Evolutionary conservation across 352 stramenopile species (phyloP).

Genomic region (Phytophthora sp.): DNA sequence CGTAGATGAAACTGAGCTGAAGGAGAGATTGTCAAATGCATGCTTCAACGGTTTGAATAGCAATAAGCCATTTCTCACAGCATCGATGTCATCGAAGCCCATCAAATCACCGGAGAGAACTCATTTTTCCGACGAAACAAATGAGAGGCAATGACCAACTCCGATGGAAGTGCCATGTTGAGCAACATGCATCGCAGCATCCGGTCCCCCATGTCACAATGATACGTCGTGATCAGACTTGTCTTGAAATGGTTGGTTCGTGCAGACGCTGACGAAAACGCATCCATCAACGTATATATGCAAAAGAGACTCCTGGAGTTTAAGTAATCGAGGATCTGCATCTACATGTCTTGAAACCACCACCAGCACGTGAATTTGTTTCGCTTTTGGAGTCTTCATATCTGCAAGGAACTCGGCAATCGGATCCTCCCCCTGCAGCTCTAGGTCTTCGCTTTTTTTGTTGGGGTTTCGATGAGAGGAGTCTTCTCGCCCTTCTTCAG

Average conservation of each 20-base stretch:
- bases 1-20: slow-evolving; percentile 31
- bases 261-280: neutral
- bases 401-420: neutral
- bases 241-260: neutral
- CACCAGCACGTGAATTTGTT: slow-evolving; percentile 1
- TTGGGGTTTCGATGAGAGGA: neutral
- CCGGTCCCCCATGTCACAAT: neutral
- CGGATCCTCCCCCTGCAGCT: no score
- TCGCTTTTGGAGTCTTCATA: neutral
- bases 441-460: neutral
- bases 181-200: neutral
- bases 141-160: neutral
- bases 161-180: neutral
- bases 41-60: slow-evolving; percentile 24
- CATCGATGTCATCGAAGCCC: slow-evolving; percentile 20
- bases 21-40: slow-evolving; percentile 13
- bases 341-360: no score
- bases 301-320: no score
- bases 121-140: neutral
- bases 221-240: neutral
- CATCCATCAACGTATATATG: no score
- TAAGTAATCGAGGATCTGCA: no score
- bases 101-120: slow-evolving; percentile 6
- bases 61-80: slow-evolving; percentile 30
- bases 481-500: neutral